Evolutionary conservation across 2,329 filamentous ascomycete genomes (phyloP).

Genomic region (Cryphonectria parasitica): DNA sequence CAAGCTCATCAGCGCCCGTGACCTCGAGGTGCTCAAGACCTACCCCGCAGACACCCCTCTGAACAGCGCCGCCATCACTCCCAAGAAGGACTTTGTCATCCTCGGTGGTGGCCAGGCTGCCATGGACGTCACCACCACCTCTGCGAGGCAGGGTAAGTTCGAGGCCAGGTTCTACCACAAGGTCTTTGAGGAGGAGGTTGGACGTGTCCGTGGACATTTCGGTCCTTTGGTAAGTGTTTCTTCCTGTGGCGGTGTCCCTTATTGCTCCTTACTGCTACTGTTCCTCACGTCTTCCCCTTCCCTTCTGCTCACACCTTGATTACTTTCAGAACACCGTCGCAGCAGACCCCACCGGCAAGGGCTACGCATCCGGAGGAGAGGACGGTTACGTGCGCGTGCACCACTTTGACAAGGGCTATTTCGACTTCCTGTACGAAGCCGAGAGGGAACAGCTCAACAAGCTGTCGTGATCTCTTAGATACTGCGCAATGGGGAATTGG

Average conservation of each 20-base stretch:
- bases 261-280: too few species aligned
- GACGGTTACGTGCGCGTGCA: constrained; percentile 98
- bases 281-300: neutral
- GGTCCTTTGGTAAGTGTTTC: constrained; percentile 69
- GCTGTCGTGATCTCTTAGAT: constrained; percentile 34
- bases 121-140: constrained; percentile 97
- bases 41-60: constrained; percentile 91
- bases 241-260: too few species aligned
- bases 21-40: constrained; percentile 91
- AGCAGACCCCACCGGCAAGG: constrained; percentile 85
- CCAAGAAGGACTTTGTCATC: constrained; percentile 97
- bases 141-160: constrained; percentile 95
- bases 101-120: constrained; percentile 97
- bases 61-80: constrained; percentile 92
- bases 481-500: neutral
- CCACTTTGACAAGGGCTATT: constrained; percentile 98
- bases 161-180: constrained; percentile 99
- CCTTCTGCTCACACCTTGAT: neutral
- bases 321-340: constrained; percentile 79
- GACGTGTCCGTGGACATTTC: constrained; percentile 95
- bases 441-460: constrained; percentile 75
- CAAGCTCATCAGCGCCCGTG: constrained; percentile 85
- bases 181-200: constrained; percentile 98
- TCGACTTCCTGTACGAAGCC: constrained; percentile 98
- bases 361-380: constrained; percentile 94